Conservation (phyloP, 163 green algal species). For the Chlorella variabilis region DNA sequence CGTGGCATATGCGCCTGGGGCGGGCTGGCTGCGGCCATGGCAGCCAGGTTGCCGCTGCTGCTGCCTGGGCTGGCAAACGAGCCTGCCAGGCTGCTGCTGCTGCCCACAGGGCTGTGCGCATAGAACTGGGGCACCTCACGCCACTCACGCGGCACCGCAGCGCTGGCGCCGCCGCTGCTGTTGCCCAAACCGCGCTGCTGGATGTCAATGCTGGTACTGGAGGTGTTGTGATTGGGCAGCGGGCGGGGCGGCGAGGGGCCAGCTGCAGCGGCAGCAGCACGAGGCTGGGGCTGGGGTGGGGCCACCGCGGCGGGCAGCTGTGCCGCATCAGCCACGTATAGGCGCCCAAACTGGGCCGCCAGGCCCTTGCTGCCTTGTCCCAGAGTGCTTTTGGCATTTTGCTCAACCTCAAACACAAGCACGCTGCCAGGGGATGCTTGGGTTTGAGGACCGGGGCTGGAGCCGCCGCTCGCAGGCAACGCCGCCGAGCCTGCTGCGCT, state of each 20-base stretch:
- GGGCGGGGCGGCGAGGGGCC: neutral
- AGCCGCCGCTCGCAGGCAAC: too few species aligned
- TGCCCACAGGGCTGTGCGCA: constrained; percentile 21
- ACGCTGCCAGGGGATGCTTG: constrained; percentile 10
- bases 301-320: neutral
- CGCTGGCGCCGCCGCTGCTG: neutral
- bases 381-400: constrained; percentile 24
- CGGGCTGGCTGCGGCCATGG: neutral
- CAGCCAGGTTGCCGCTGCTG: constrained; percentile 10
- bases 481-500: neutral
- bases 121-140: constrained; percentile 20
- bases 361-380: constrained; percentile 16
- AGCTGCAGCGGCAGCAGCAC: too few species aligned
- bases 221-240: neutral
- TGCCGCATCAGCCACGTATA: constrained; percentile 26
- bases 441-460: too few species aligned
- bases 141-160: neutral
- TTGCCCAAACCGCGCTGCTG: neutral
- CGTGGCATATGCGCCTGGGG: neutral
- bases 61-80: neutral
- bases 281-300: neutral
- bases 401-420: constrained; percentile 61
- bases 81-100: constrained; percentile 22
- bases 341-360: constrained; percentile 37
- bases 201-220: constrained; percentile 12